phyloP scores from a whole-genome alignment of 345 rosid genomes.

The Ceriops decandra region DNA sequence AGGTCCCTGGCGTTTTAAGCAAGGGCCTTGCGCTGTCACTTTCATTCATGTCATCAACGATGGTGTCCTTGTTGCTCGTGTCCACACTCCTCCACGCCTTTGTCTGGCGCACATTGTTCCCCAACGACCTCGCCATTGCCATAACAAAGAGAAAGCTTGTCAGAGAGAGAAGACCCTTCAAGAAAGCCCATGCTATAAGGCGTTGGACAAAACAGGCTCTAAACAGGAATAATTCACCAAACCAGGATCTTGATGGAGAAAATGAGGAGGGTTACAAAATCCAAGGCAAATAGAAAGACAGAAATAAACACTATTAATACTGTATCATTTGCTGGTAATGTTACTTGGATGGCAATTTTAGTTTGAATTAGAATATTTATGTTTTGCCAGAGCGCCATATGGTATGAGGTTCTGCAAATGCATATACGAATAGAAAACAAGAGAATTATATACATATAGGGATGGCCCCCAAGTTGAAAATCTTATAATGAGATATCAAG shows the following conservation, averaged over 20 bases:
- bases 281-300: neutral
- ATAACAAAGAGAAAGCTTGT: constrained; percentile 63
- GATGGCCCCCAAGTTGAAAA: no score
- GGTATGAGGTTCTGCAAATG: no score
- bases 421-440: no score
- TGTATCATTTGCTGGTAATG: no score
- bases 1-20: constrained; percentile 58
- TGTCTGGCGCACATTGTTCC: constrained; percentile 71
- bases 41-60: constrained; percentile 73
- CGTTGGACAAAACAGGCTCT: no score
- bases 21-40: constrained; percentile 65
- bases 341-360: no score
- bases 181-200: constrained; percentile 50
- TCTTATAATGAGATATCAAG: no score
- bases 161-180: constrained; percentile 59
- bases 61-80: constrained; percentile 63
- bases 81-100: constrained; percentile 84
- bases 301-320: neutral
- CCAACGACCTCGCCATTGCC: constrained; percentile 92
- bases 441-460: no score
- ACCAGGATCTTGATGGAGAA: constrained; percentile 40
- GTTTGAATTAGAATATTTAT: no score
- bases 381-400: no score
- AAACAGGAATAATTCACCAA: constrained; percentile 31
- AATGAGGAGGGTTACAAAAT: constrained; percentile 4